Base-by-base conservation (phyloP, 2,329 filamentous ascomycete species). In the Rutstroemia sp. region DNA sequence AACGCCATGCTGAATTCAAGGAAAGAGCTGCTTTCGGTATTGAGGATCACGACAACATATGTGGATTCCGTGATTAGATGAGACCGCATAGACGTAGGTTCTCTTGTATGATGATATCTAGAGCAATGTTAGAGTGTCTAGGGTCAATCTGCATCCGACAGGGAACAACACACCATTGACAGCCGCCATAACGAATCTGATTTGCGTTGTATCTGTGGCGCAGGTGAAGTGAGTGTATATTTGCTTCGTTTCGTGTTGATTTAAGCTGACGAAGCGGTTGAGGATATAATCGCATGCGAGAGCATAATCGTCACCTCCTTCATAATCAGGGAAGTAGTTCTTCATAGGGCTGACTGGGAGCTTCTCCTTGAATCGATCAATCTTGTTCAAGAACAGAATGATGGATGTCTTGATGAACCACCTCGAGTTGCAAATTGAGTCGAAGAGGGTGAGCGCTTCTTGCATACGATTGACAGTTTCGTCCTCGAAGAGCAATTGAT, bases 161-260 rank as follows among this genome's bases (percentile, higher is more conserved):
- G n/a, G n/a, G n/a, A n/a, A n/a, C n/a, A n/a, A n/a, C n/a, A n/a
- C n/a, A n/a, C n/a, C 92, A 76, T 99, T 99, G 70, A 99, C 94
- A 65, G 94, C 94, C 60, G 92, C 92, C 94, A 99, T 99, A 75
- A 99, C 94, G 79, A 99, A 97, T 70, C 94, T 87, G 68, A 99
- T 99, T 75, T 99, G 94, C 69, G 94, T 96, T 34, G 94, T 99
- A 72, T 99, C 94, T 49, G 94, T 99, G 60, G 94, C 94, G 73
- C 94, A 97, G 51, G 94, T 99, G 76, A 99, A 99, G 75, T 97
- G 94, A 58, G 94, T 99, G 80, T 99, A 99, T 73, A 99, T 97
- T 74, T 99, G 94, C 81, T 99, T 99, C 55, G 91, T 96, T 78
- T 97, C 94, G 73, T 96, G 92, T 76, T 97, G 94, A 78, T 99